phyloP scores from a whole-genome alignment of 306 rosid genomes.

The Trichosanthes truncata region DNA sequence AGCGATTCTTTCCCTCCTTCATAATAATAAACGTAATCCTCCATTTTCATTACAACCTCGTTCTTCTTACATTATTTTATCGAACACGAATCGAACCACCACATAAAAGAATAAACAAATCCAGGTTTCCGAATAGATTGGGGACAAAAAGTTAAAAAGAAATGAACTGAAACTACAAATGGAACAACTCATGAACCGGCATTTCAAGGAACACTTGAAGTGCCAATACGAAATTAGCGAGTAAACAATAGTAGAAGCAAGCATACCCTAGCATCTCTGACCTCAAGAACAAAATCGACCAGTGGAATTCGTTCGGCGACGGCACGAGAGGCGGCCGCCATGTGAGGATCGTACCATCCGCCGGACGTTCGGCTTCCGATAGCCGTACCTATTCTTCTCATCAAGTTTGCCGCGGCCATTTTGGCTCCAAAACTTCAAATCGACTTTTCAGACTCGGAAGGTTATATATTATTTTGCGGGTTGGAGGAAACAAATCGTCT shows the following conservation, averaged over 20 bases:
- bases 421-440: neutral
- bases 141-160: neutral
- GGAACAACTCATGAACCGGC: neutral
- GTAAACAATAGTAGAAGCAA: neutral
- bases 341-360: conserved; percentile 47
- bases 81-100: neutral
- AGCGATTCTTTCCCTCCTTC: neutral
- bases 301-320: conserved; percentile 46
- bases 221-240: neutral
- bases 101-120: neutral
- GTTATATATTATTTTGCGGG: neutral
- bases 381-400: conserved; percentile 26
- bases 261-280: conserved; percentile 75
- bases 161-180: neutral
- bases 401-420: conserved; percentile 38
- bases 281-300: conserved; percentile 58
- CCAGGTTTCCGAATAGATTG: neutral
- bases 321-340: conserved; percentile 73
- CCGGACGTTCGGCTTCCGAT: conserved; percentile 8
- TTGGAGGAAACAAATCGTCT: neutral
- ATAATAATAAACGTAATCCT: neutral
- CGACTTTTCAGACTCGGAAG: neutral
- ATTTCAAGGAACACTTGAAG: conserved; percentile 25
- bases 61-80: neutral
- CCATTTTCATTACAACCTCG: neutral